Evolutionary conservation across 2,329 filamentous ascomycete species (phyloP).

Genomic region (Stagonosporopsis rhizophila): DNA sequence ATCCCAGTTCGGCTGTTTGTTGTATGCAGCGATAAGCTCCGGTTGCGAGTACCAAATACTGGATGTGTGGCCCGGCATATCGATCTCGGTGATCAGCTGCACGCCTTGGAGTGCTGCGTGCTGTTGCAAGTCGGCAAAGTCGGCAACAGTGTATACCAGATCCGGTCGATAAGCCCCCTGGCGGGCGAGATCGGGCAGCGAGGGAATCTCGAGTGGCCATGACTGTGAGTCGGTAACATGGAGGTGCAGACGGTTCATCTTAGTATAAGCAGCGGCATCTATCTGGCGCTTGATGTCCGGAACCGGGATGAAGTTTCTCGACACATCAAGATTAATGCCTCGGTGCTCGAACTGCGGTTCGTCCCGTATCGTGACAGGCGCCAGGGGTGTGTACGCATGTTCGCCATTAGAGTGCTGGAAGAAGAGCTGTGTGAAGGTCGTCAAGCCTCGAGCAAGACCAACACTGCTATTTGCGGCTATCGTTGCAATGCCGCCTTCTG

Average conservation of each 20-base stretch:
- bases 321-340: conserved; percentile 79
- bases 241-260: conserved; percentile 82
- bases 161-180: conserved; percentile 76
- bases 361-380: conserved; percentile 76
- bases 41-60: conserved; percentile 71
- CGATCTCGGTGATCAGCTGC: conserved; percentile 76
- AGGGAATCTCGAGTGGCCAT: conserved; percentile 82
- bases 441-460: conserved; percentile 75
- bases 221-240: conserved; percentile 85
- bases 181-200: conserved; percentile 72
- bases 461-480: conserved; percentile 71
- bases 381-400: conserved; percentile 69
- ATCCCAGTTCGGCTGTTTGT: conserved; percentile 61
- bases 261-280: conserved; percentile 78
- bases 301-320: conserved; percentile 74
- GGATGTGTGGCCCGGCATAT: conserved; percentile 81
- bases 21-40: conserved; percentile 72
- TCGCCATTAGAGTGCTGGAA: conserved; percentile 69
- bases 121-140: conserved; percentile 71
- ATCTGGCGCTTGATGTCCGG: conserved; percentile 75
- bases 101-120: conserved; percentile 75
- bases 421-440: conserved; percentile 81
- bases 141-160: conserved; percentile 70
- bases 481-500: conserved; percentile 63
- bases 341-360: conserved; percentile 77